Conservation (phyloP, 441 rosid species). For the Rhodomyrtus psidioides region DNA sequence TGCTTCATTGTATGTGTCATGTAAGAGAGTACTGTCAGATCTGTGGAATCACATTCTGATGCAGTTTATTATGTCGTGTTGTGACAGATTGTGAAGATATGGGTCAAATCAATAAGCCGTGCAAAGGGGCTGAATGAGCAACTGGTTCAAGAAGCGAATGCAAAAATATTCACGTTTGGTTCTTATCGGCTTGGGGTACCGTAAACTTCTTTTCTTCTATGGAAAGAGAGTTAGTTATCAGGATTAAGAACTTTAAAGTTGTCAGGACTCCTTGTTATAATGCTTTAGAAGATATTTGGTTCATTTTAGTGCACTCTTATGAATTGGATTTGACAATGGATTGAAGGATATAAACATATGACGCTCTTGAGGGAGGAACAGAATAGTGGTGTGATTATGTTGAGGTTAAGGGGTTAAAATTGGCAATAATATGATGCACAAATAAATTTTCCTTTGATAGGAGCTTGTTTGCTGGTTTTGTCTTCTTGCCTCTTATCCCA, state of each 20-base stretch:
- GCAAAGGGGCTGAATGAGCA: constrained; percentile 83
- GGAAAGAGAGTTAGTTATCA: not conserved
- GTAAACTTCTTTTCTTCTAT: not conserved
- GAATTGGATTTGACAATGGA: not conserved
- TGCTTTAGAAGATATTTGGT: not conserved
- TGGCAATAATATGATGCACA: not conserved
- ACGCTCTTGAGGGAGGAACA: not conserved
- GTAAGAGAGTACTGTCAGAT: not conserved
- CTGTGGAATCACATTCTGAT: not conserved
- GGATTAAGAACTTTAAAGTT: not conserved
- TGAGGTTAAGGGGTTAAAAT: not conserved
- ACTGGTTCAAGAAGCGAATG: constrained; percentile 89
- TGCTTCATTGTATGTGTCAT: not conserved
- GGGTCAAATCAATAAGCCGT: constrained; percentile 79
- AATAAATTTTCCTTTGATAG: not conserved
- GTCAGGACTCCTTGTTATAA: not conserved
- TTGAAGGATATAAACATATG: not conserved
- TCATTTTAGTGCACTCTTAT: not conserved
- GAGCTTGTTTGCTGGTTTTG: not conserved
- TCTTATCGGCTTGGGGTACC: constrained; percentile 97
- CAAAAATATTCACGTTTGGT: constrained; percentile 94
- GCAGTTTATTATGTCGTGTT: not conserved
- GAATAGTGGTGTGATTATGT: not conserved
- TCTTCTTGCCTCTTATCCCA: not conserved
- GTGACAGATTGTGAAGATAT: constrained; percentile 79